phyloP scores from a whole-genome alignment of 2,329 filamentous ascomycete species.

The Hawksworthiomyces lignivorus region DNA sequence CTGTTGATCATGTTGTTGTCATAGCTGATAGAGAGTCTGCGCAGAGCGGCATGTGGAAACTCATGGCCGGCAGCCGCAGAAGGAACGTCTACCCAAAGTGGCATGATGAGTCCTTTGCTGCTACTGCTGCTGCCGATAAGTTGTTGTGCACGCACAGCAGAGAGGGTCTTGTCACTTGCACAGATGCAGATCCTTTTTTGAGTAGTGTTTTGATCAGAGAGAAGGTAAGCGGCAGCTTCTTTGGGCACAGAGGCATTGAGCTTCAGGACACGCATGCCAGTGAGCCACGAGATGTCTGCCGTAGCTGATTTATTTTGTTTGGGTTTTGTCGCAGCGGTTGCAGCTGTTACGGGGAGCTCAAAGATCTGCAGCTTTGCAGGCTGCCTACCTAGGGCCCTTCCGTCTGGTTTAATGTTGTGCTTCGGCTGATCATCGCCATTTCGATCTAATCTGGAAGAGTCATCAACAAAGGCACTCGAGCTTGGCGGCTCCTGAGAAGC shows the following conservation, averaged over 20 bases:
- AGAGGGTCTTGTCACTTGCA: slow-evolving; percentile 13
- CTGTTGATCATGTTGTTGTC: neutral
- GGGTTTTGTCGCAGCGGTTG: neutral
- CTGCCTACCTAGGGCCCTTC: too few relatives aligned
- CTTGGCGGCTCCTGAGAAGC: too few relatives aligned
- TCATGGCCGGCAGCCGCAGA: neutral
- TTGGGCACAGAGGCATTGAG: slow-evolving; percentile 22
- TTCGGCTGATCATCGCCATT: too few relatives aligned
- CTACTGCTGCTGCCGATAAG: slow-evolving; percentile 13
- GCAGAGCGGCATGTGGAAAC: slow-evolving; percentile 21
- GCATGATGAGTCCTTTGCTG: slow-evolving; percentile 33
- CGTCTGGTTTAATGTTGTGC: too few relatives aligned
- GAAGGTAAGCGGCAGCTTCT: neutral
- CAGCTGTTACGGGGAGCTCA: neutral
- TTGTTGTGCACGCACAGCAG: slow-evolving; percentile 16
- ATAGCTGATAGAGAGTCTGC: slow-evolving; percentile 22
- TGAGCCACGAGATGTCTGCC: slow-evolving; percentile 19
- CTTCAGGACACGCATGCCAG: slow-evolving; percentile 30
- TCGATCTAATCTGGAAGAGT: too few relatives aligned
- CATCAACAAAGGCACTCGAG: too few relatives aligned
- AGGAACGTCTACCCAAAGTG: slow-evolving; percentile 31
- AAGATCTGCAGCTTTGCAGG: too few relatives aligned
- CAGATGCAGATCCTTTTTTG: too few relatives aligned
- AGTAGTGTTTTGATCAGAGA: too few relatives aligned
- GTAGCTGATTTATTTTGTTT: too few relatives aligned